phyloP scores from a whole-genome alignment of 2,329 filamentous ascomycete genomes.

The Cladosporium phlei region DNA sequence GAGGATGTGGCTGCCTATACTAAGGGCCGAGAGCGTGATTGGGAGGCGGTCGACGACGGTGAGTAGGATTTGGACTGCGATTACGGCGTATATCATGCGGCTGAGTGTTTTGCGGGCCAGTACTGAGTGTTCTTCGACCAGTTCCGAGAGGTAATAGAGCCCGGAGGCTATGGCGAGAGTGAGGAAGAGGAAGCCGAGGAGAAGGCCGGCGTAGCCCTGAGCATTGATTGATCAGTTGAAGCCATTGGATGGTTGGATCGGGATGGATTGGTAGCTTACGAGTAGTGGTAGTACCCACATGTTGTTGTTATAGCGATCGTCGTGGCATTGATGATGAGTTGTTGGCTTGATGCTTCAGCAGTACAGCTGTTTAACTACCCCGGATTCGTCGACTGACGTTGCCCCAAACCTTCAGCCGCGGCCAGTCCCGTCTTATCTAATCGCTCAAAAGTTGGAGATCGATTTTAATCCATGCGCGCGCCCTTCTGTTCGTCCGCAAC shows the following conservation, averaged over 20 bases:
- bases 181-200: constrained; percentile 87
- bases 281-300: constrained; percentile 97
- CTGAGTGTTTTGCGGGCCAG: constrained; percentile 81
- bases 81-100: constrained; percentile 77
- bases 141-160: constrained; percentile 94
- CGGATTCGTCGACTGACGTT: too few species aligned
- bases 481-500: too few species aligned
- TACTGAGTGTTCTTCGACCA: constrained; percentile 96
- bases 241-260: not conserved
- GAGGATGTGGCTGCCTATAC: constrained; percentile 73
- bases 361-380: constrained; percentile 1
- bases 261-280: constrained; percentile 17
- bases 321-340: not conserved
- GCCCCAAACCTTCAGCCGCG: not conserved
- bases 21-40: constrained; percentile 65
- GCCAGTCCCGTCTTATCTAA: constrained; percentile 2
- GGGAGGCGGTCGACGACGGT: constrained; percentile 83
- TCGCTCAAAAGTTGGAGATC: constrained; percentile 10
- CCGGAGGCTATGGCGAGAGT: constrained; percentile 96
- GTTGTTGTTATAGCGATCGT: constrained; percentile 30
- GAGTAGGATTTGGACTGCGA: constrained; percentile 68
- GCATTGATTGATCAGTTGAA: constrained; percentile 8
- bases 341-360: not conserved
- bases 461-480: too few species aligned
- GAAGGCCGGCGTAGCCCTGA: constrained; percentile 73